Evolutionary conservation across 2,329 filamentous ascomycete species (phyloP).

Genomic region (Karstenula rhodostoma): DNA sequence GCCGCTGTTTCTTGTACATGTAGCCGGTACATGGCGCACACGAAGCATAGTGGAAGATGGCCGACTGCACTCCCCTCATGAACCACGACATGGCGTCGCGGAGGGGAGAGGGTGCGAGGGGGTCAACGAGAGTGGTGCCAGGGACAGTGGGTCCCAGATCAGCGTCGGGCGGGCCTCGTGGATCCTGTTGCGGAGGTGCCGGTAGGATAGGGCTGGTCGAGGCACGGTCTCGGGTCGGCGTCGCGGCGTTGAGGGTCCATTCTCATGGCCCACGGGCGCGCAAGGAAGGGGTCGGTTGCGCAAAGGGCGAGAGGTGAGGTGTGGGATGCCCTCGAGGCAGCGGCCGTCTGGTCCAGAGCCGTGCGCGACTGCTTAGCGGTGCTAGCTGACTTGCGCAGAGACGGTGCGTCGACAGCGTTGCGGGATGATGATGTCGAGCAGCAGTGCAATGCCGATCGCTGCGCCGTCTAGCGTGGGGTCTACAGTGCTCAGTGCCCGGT

Average conservation of each 20-base stretch:
- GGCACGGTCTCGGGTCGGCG: slow-evolving; percentile 31
- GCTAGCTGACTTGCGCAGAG: slow-evolving; percentile 8
- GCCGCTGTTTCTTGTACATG: slow-evolving; percentile 73
- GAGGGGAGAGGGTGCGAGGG: slow-evolving; percentile 4
- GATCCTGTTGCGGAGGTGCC: slow-evolving; percentile 16
- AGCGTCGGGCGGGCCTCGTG: slow-evolving; percentile 11
- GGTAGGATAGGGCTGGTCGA: slow-evolving; percentile 18
- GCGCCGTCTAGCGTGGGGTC: slow-evolving; percentile 1
- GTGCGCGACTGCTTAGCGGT: slow-evolving; percentile 12
- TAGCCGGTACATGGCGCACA: slow-evolving; percentile 81
- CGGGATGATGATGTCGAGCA: slow-evolving; percentile 14
- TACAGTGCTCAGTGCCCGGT: too few species aligned
- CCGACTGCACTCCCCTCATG: slow-evolving; percentile 70
- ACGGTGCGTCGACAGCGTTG: slow-evolving; percentile 1
- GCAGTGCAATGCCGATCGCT: slow-evolving; percentile 2
- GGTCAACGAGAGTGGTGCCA: slow-evolving; percentile 10
- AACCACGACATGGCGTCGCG: slow-evolving; percentile 48
- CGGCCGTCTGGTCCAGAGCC: slow-evolving; percentile 8
- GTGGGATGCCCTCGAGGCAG: background rate
- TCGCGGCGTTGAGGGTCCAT: slow-evolving; percentile 29
- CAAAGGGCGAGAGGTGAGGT: slow-evolving; percentile 7
- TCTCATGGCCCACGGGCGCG: slow-evolving; percentile 14
- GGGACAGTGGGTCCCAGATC: slow-evolving; percentile 4
- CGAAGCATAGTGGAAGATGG: slow-evolving; percentile 78
- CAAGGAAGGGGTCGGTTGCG: slow-evolving; percentile 18